These are phyloP conservation scores for Naganishia sp. DNA, from an alignment of 1,284 basidiomycete genomes.

Conservation along the genomic window DNA sequence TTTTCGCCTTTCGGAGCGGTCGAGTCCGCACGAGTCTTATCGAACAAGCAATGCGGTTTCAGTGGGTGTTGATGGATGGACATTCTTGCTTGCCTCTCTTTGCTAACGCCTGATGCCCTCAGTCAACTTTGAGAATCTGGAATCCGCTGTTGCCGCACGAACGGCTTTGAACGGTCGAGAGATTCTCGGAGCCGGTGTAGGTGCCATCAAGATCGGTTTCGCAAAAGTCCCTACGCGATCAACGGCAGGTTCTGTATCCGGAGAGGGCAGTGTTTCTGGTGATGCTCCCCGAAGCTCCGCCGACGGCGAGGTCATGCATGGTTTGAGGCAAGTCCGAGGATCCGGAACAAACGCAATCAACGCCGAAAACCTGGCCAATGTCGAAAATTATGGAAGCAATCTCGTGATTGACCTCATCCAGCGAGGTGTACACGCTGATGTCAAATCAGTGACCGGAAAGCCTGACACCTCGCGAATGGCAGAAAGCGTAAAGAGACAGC, in stretches of 20 bases:
- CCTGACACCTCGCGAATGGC: slow-evolving; percentile 47
- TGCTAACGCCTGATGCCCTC: slow-evolving; percentile 43
- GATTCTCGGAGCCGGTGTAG: slow-evolving; percentile 90
- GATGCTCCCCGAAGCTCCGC: slow-evolving; percentile 34
- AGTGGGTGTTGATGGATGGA: slow-evolving; percentile 31
- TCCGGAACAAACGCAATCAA: slow-evolving; percentile 58
- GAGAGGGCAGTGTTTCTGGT: slow-evolving; percentile 15
- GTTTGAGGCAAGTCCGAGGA: slow-evolving; percentile 57
- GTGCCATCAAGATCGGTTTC: slow-evolving; percentile 93
- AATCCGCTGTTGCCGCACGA: slow-evolving; percentile 90
- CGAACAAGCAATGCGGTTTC: slow-evolving; percentile 95
- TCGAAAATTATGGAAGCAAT: slow-evolving; percentile 93
- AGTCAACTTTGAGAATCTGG: slow-evolving; percentile 96
- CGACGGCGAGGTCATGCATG: slow-evolving; percentile 36
- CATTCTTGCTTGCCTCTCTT: slow-evolving; percentile 4
- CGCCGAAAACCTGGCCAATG: slow-evolving; percentile 39
- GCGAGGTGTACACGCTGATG: slow-evolving; percentile 70
- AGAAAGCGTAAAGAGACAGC: slow-evolving; percentile 39
- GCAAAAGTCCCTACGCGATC: slow-evolving; percentile 86
- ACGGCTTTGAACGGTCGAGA: slow-evolving; percentile 94
- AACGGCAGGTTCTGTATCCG: slow-evolving; percentile 41
- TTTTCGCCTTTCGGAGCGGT: slow-evolving; percentile 97
- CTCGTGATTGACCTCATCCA: slow-evolving; percentile 85
- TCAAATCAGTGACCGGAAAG: slow-evolving; percentile 59
- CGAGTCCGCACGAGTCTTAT: slow-evolving; percentile 90